Evolutionary conservation across 2,329 filamentous ascomycete species (phyloP).

Genomic region (Fusarium goolgardi): DNA sequence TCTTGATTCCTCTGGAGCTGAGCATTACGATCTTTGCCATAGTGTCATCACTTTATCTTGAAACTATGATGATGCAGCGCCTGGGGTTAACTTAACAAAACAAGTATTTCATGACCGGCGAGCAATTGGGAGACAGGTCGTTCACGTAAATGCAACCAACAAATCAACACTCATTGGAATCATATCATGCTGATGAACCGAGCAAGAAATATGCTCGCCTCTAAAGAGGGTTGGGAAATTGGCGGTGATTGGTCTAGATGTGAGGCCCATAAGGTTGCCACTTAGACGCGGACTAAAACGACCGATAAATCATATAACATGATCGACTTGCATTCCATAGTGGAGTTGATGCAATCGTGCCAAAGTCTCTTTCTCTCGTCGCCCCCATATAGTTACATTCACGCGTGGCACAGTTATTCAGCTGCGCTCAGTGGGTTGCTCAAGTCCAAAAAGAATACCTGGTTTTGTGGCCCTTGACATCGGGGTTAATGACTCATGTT

Average conservation of each 20-base stretch:
- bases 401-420: not conserved
- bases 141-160: not conserved
- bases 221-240: too few species aligned
- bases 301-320: not conserved
- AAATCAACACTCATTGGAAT: too few species aligned
- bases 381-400: not conserved
- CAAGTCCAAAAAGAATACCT: not conserved
- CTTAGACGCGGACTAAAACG: not conserved
- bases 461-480: not conserved
- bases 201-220: not conserved
- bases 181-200: not conserved
- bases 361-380: not conserved
- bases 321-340: not conserved
- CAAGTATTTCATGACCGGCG: not conserved
- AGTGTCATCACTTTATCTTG: not conserved
- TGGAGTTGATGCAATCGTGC: not conserved
- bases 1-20: too few species aligned
- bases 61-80: too few species aligned
- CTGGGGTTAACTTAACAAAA: not conserved
- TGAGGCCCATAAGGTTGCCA: not conserved
- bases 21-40: too few species aligned
- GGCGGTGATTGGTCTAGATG: not conserved
- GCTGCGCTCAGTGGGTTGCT: not conserved
- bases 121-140: not conserved
- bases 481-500: not conserved